Evolutionary conservation across 805 yeast genomes (phyloP), one percentile per base, ranked within the genome.

Genomic region (Starmerella apicola): DNA sequence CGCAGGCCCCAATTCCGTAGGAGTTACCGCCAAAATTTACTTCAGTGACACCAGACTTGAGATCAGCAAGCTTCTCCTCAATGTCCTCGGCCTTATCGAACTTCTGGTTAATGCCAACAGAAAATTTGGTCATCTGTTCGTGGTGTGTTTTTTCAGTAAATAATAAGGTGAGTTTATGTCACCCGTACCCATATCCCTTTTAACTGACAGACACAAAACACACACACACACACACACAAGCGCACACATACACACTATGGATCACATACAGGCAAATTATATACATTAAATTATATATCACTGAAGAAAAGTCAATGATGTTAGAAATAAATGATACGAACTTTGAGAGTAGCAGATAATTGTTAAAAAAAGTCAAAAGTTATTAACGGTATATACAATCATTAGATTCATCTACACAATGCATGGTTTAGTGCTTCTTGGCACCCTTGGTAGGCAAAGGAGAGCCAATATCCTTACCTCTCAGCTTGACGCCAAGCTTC

Each of bases 391-490:
- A n/a, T n/a, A n/a, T n/a, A n/a, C n/a, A n/a, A n/a, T n/a, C n/a
- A n/a, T n/a, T n/a, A n/a, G n/a, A n/a, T n/a, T n/a, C n/a, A n/a
- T n/a, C n/a, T n/a, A n/a, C n/a, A n/a, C n/a, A n/a, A n/a, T n/a
- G n/a, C n/a, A n/a, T n/a, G 17, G 17, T n/a, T 38, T 41, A 54
- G 51, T 63, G 57, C 61, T 65, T 66, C 59, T 65, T 65, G 25
- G 67, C 61, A 13, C 64, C 66, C 31, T 63, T 62, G 3, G 43
- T 26, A n/a, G 49, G 44, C 51, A 91, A 69, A 25, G 97, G 95
- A 55, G 78, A 76, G 48, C 98, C 98, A 55, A 91, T 81, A 63
- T 78, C 81, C 68, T 88, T 86, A 59, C 98, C 98, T 67, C 97
- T 76, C 59, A 91, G 74, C 67, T 85, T 91, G 49, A 91, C 80